Percentiles rank a stretch among this genome's conserved stretches.
phyloP scores from a whole-genome alignment of 805 yeast species.

The Candida multigemmis region DNA sequence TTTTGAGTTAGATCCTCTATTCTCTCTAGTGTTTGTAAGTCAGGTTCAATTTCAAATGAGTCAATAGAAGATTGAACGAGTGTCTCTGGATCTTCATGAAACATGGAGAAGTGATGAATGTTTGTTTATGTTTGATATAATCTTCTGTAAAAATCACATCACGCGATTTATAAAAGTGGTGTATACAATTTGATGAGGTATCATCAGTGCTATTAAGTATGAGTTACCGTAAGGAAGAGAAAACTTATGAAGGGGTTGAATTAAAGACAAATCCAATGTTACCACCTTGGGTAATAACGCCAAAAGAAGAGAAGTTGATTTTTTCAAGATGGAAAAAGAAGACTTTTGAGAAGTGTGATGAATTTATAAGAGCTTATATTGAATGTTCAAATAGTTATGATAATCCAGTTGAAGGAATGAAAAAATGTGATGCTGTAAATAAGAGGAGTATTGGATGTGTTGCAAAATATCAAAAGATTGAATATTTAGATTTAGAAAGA shows the following conservation, averaged over 20 bases:
- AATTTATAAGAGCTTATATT: constrained; percentile 57
- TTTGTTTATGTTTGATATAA: too few relatives aligned
- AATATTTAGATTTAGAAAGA: constrained; percentile 61
- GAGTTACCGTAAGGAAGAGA: too few relatives aligned
- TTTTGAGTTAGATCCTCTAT: constrained; percentile 28
- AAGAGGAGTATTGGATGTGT: constrained; percentile 58
- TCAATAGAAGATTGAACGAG: constrained; percentile 35
- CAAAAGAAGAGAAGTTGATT: constrained; percentile 66
- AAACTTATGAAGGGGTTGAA: constrained; percentile 26
- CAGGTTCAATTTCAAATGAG: constrained; percentile 44
- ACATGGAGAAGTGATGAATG: constrained; percentile 14
- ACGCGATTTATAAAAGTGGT: too few relatives aligned
- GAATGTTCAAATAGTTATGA: constrained; percentile 51
- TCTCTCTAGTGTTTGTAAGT: constrained; percentile 35
- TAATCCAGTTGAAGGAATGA: constrained; percentile 57
- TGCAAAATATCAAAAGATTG: constrained; percentile 46
- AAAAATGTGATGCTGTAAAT: constrained; percentile 52
- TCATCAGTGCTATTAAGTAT: neutral
- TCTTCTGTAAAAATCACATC: too few relatives aligned
- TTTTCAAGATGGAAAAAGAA: constrained; percentile 60
- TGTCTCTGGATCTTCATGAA: constrained; percentile 21
- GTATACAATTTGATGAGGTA: neutral
- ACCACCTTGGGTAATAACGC: constrained; percentile 72
- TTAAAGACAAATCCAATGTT: constrained; percentile 36
- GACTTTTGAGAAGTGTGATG: constrained; percentile 62